Evolutionary conservation across 305 asterid species (phyloP), one percentile per base, ranked within the genome.

Genomic region (Fraxinus platypoda): DNA sequence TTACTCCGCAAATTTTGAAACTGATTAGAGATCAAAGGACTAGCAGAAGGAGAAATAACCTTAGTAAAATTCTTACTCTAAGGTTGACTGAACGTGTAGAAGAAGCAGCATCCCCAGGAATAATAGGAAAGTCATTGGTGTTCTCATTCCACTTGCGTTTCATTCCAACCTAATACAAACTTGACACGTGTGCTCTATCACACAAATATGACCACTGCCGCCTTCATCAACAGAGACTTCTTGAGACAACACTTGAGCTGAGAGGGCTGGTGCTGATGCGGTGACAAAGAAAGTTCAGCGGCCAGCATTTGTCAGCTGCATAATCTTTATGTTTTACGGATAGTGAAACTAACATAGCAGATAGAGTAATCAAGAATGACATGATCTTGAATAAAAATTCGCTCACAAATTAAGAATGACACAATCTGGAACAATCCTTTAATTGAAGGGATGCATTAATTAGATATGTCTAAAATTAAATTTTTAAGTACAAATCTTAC

Each of bases 141-240:
- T 80, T 85, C 82, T 80, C 84, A 82, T 83, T 37, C 43, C 1
- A 37, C 76, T 76, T 57, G 82, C 8, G 86, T 89, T 76, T 86
- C 97, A 70, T 91, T 97, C 86, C 89, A 94, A 79, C 92, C 97
- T 91, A 94, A 89, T 82, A 91, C 81, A 84, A 95, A 95, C 87
- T 94, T 95, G 85, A 95, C 99, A 81, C 98, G 94, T n/a, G 93
- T 81, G 70, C 90, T 80, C 87, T 89, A 82, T 88, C 88, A 62
- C 90, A 81, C 92, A 84, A 80, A 86, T 13, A 43, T 43, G 52
- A 11, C 15, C 91, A 43, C 83, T 72, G 23, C 87, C 86, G 21
- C 82, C 90, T 70, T 94, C 99, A 43, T 93, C 99, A 25, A 82
- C 83, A 3, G 91, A 43, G 94, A 80, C 4, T 43, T 43, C 52